Evolutionary conservation across 2,329 filamentous ascomycete species (phyloP).

Genomic region (Calonectria montana): DNA sequence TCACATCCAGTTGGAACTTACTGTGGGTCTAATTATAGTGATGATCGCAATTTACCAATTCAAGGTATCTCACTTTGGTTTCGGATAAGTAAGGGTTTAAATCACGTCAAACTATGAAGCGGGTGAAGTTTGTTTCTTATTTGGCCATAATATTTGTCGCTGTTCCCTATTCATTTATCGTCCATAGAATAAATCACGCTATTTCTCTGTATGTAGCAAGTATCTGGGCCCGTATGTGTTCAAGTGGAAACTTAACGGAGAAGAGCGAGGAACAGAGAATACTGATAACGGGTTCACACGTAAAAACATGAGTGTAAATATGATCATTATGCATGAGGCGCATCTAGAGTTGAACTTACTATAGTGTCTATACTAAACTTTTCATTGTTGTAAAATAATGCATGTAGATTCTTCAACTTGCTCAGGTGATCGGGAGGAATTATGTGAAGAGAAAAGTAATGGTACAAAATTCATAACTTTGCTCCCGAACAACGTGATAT

Average conservation of each 20-base stretch:
- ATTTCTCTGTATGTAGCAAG: not conserved
- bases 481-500: not conserved
- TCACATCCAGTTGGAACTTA: not conserved
- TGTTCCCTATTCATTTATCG: not conserved
- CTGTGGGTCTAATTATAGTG: not conserved
- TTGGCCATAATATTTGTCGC: not conserved
- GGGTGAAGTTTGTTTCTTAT: too few species aligned
- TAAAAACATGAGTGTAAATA: not conserved
- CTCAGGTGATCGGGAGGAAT: not conserved
- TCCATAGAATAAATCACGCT: not conserved
- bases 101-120: not conserved
- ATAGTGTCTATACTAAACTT: too few species aligned
- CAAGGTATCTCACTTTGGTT: not conserved
- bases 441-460: not conserved
- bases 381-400: not conserved
- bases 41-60: not conserved
- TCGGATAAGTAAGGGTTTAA: not conserved
- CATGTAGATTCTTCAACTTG: not conserved
- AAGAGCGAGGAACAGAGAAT: not conserved
- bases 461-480: not conserved
- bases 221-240: not conserved
- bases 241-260: not conserved
- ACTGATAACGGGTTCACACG: not conserved
- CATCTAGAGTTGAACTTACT: not conserved
- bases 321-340: not conserved